A percentile compares a stretch with the other conserved stretches of the same genome.
Evolutionary conservation across 2,329 filamentous ascomycete species (phyloP).

Genomic region (Cladosporium oxysporum): DNA sequence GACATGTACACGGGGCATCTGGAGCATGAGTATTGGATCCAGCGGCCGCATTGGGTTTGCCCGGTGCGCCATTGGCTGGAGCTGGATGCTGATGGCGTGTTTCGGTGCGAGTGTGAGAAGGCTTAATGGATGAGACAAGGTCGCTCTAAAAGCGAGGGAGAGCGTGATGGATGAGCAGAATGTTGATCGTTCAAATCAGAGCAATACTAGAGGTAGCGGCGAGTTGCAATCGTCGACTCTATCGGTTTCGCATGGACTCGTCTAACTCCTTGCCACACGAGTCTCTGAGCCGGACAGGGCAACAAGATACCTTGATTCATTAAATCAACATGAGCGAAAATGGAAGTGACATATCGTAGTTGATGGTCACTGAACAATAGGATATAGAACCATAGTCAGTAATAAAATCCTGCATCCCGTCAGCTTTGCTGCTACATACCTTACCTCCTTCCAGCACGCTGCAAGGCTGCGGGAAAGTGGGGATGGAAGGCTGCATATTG

Average conservation of each 20-base stretch:
- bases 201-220: no score
- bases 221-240: no score
- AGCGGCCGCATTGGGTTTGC: neutral
- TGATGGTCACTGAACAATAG: no score
- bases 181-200: no score
- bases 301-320: no score
- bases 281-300: no score
- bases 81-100: neutral
- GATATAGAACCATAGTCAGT: neutral
- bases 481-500: constrained; percentile 1
- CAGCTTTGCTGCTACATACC: neutral
- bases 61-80: neutral
- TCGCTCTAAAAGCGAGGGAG: neutral
- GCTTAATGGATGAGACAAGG: neutral
- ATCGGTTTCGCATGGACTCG: no score
- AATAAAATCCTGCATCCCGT: neutral
- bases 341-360: no score
- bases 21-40: neutral
- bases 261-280: no score
- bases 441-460: neutral
- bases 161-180: neutral
- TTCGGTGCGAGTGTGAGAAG: constrained; percentile 1
- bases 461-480: neutral
- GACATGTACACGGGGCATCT: neutral
- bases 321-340: no score